These are phyloP conservation scores for Picea mariana DNA, from an alignment of 83 land plant species.

Conservation along the genomic window DNA sequence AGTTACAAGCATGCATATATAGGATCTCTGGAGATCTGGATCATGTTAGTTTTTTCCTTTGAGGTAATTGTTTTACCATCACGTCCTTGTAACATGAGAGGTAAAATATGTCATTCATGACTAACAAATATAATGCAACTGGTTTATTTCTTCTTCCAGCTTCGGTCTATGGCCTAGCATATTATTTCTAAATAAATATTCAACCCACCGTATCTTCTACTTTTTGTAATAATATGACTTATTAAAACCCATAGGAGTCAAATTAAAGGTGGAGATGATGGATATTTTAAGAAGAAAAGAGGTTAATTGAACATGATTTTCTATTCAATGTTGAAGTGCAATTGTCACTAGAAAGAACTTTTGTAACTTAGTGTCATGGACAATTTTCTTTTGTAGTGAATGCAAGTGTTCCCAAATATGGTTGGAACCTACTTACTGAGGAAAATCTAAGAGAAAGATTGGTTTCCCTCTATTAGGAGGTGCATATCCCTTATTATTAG, in stretches of 20 bases:
- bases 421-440: background rate
- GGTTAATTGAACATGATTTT: background rate
- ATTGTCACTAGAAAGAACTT: background rate
- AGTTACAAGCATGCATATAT: no score
- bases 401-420: background rate
- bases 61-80: constrained; percentile 42
- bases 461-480: no score
- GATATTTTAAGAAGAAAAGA: background rate
- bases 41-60: constrained; percentile 28
- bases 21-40: constrained; percentile 27
- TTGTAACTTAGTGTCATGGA: background rate
- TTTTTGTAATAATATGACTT: background rate
- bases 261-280: background rate
- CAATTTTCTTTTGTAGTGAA: background rate
- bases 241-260: background rate
- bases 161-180: background rate
- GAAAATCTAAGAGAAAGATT: background rate
- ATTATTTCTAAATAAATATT: background rate
- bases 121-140: constrained; percentile 12
- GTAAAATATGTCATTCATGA: constrained; percentile 1
- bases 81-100: constrained; percentile 1
- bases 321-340: background rate
- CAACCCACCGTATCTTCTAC: background rate
- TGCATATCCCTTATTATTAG: no score
- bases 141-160: background rate